Percentiles rank a stretch among this genome's conserved stretches.
Conservation (phyloP, 176 grass and related monocot species). For the Oryza glaberrima region DNA sequence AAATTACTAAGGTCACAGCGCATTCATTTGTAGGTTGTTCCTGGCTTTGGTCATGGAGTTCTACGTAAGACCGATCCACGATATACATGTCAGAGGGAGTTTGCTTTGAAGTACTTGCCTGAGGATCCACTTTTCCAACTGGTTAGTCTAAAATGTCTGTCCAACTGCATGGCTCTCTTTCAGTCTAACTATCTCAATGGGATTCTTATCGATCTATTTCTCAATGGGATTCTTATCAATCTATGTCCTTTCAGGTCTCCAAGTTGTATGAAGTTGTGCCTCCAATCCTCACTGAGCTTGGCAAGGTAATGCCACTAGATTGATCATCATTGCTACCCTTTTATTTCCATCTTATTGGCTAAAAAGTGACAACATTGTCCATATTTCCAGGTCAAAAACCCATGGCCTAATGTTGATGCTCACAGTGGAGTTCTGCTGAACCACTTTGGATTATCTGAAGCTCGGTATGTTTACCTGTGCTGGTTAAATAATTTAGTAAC, state of each 20-base stretch:
- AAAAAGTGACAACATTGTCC: too few species aligned
- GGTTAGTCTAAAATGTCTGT: constrained; percentile 39
- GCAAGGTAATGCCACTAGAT: constrained; percentile 63
- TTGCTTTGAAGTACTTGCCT: constrained; percentile 84
- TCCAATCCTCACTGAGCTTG: constrained; percentile 82
- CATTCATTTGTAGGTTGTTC: constrained; percentile 61
- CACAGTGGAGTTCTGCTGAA: constrained; percentile 84
- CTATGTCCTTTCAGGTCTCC: constrained; percentile 60
- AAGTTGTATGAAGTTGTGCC: constrained; percentile 93
- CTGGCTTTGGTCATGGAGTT: constrained; percentile 88
- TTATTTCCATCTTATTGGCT: too few species aligned
- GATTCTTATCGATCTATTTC: neutral
- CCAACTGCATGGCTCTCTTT: neutral
- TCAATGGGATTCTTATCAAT: neutral
- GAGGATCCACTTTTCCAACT: constrained; percentile 82
- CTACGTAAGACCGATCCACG: constrained; percentile 80
- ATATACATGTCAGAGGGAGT: constrained; percentile 82
- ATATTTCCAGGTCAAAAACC: constrained; percentile 62
- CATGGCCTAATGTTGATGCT: constrained; percentile 94
- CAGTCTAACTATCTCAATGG: constrained; percentile 2
- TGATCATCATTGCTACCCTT: neutral
- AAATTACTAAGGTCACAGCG: constrained; percentile 9
- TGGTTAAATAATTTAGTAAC: constrained; percentile 21
- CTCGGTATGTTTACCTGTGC: constrained; percentile 52
- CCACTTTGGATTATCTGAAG: constrained; percentile 84